Evolutionary conservation across 1,284 basidiomycete genomes (phyloP).

Genomic region (Naganishia sp.): DNA sequence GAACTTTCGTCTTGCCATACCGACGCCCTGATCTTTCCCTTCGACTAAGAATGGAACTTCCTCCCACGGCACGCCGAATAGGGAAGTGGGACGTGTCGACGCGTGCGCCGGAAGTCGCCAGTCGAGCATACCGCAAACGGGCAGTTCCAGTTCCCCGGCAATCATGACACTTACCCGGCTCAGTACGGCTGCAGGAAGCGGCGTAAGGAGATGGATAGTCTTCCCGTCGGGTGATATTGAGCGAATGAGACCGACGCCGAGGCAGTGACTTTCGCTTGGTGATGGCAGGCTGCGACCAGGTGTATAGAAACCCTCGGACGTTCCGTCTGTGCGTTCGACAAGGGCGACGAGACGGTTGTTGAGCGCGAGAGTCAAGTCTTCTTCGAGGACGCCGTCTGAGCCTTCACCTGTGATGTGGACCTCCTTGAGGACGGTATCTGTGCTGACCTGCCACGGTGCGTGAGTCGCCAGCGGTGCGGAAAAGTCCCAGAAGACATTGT

Average conservation of each 20-base stretch:
- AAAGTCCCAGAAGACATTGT: slow-evolving; percentile 64
- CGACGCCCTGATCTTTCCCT: slow-evolving; percentile 58
- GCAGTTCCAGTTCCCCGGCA: slow-evolving; percentile 84
- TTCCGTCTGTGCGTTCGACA: slow-evolving; percentile 56
- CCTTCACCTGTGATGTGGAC: slow-evolving; percentile 70
- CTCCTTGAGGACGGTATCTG: slow-evolving; percentile 60
- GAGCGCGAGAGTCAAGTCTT: slow-evolving; percentile 69
- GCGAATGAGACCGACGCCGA: slow-evolving; percentile 73
- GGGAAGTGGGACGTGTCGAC: slow-evolving; percentile 42
- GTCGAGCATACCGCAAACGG: slow-evolving; percentile 83
- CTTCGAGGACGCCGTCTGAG: slow-evolving; percentile 68
- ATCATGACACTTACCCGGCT: slow-evolving; percentile 60
- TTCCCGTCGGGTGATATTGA: slow-evolving; percentile 57
- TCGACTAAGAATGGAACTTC: slow-evolving; percentile 80
- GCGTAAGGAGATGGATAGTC: slow-evolving; percentile 71
- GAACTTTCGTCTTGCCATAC: slow-evolving; percentile 69
- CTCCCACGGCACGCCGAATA: slow-evolving; percentile 60
- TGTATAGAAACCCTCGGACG: slow-evolving; percentile 54
- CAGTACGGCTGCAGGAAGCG: slow-evolving; percentile 61
- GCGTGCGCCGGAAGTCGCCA: slow-evolving; percentile 49
- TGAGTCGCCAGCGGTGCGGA: slow-evolving; percentile 66
- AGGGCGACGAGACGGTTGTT: slow-evolving; percentile 81
- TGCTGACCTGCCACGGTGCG: slow-evolving; percentile 68
- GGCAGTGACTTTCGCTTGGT: slow-evolving; percentile 62
- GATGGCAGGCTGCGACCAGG: slow-evolving; percentile 61